Evolutionary conservation across 495 filamentous ascomycete species (phyloP).

Genomic region (Emericellopsis terricola): DNA sequence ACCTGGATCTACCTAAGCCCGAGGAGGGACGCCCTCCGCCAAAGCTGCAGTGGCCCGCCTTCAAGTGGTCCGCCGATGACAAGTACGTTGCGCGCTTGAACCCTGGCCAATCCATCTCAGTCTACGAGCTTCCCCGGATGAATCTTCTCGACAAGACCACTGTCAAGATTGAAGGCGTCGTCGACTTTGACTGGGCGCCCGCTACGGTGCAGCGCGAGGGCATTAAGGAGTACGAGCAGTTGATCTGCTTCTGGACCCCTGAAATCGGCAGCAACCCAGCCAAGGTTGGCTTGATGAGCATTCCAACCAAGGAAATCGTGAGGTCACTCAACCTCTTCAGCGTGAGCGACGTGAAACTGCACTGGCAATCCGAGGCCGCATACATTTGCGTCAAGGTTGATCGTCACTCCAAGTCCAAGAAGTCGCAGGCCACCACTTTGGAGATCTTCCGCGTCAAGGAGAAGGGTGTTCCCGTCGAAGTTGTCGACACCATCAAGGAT

Average conservation of each 20-base stretch:
- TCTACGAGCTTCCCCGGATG: slow-evolving; percentile 91
- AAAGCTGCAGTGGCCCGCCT: slow-evolving; percentile 94
- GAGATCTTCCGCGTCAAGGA: slow-evolving; percentile 95
- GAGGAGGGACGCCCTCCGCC: slow-evolving; percentile 44
- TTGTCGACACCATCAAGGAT: slow-evolving; percentile 91
- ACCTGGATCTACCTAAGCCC: slow-evolving; percentile 55
- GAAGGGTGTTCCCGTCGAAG: slow-evolving; percentile 95
- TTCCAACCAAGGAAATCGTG: slow-evolving; percentile 83
- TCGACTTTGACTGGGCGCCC: slow-evolving; percentile 96
- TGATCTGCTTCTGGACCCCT: slow-evolving; percentile 96
- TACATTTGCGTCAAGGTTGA: slow-evolving; percentile 98
- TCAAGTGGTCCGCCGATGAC: slow-evolving; percentile 97
- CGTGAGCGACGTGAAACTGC: slow-evolving; percentile 88
- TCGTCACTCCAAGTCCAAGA: slow-evolving; percentile 96
- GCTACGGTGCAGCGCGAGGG: slow-evolving; percentile 59
- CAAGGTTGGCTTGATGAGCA: slow-evolving; percentile 87
- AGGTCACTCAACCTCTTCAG: slow-evolving; percentile 94
- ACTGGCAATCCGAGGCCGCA: slow-evolving; percentile 86
- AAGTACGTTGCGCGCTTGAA: slow-evolving; percentile 89
- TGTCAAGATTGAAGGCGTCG: slow-evolving; percentile 87
- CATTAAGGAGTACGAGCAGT: slow-evolving; percentile 79
- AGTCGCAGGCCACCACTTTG: slow-evolving; percentile 86
- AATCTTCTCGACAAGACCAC: slow-evolving; percentile 71
- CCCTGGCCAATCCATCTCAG: slow-evolving; percentile 72
- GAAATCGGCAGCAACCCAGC: slow-evolving; percentile 98